Evolutionary conservation across 2,329 filamentous ascomycete species (phyloP), one percentile per base, ranked within the genome.

Genomic region (Endoconidiophora laricicola): DNA sequence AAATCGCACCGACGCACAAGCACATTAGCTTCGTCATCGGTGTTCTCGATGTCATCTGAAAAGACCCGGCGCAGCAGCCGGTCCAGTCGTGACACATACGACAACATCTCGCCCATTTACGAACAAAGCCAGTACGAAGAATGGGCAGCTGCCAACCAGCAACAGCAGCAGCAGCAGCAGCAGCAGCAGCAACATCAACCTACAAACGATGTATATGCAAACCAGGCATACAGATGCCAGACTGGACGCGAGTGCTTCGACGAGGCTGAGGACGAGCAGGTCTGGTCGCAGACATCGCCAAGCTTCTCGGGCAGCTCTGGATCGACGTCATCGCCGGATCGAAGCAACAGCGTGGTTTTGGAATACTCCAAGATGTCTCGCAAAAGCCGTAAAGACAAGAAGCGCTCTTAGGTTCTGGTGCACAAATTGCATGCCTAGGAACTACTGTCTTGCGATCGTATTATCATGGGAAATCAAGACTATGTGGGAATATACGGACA

Each of bases 81-180:
- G 12, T 16, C 33, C 9, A 39, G 44, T 10, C 38, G n/a, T 46
- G n/a, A 33, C 3, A 37, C 37, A 37, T 39, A 33, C 29, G 29
- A 33, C 7, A 33, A 33, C 29, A 12, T 33, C 7, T 10, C 29
- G 12, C 29, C 29, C 12, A 12, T 12, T 12, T 33, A 33, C 29
- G 29, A 33, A 12, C 29, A 33, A 33, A 33, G 29, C 7, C 29
- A 7, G 29, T 12, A 33, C 29, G 29, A 33, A 12, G 29, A 33
- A 33, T 33, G 29, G 29, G 3, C 26, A 9, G 29, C 44, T 12
- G 37, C 36, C 12, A n/a, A 39, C 16, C 44, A 39, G 16, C 29
- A 46, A 9, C 44, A 46, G 12, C 44, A 46, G 16, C 29, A 46
- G n/a, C 44, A 46, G 12, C 44, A 46, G 16, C 39, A 41, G 39